These are phyloP conservation scores for Leptodermis oblonga DNA, from an alignment of 257 asterid genomes.

Conservation along the genomic window DNA sequence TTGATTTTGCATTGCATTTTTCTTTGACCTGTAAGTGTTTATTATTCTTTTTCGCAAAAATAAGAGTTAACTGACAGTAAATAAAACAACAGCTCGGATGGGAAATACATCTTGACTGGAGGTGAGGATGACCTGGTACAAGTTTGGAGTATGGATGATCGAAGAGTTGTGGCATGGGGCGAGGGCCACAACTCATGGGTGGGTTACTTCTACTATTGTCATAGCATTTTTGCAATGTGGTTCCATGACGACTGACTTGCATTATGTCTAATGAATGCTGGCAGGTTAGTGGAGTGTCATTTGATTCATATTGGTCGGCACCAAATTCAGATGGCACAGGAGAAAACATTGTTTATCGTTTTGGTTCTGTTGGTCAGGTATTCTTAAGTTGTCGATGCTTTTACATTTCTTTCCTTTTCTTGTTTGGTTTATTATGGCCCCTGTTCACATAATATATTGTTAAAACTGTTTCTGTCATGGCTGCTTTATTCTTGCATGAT, in stretches of 20 bases:
- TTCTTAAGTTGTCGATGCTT: not conserved
- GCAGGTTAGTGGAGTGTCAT: slow-evolving; percentile 98
- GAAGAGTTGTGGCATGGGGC: slow-evolving; percentile 98
- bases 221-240: slow-evolving; percentile 11
- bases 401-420: not conserved
- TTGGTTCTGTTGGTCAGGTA: slow-evolving; percentile 99
- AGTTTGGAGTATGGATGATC: slow-evolving; percentile 99
- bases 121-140: slow-evolving; percentile 99
- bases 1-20: slow-evolving; percentile 5
- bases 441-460: not conserved
- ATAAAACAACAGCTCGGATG: slow-evolving; percentile 78
- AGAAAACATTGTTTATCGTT: slow-evolving; percentile 84
- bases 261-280: slow-evolving; percentile 20
- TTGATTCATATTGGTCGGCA: slow-evolving; percentile 91
- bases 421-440: not conserved
- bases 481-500: not conserved
- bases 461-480: not conserved
- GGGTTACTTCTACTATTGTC: slow-evolving; percentile 29
- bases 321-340: slow-evolving; percentile 84
- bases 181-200: slow-evolving; percentile 99
- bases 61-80: slow-evolving; percentile 30
- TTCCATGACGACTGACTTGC: slow-evolving; percentile 18
- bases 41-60: slow-evolving; percentile 28
- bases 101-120: slow-evolving; percentile 95
- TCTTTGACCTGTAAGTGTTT: not conserved